Percentiles rank a stretch among this genome's conserved stretches.
Conservation (phyloP, 352 stramenopile genomes). For the Pythium angustatum region DNA sequence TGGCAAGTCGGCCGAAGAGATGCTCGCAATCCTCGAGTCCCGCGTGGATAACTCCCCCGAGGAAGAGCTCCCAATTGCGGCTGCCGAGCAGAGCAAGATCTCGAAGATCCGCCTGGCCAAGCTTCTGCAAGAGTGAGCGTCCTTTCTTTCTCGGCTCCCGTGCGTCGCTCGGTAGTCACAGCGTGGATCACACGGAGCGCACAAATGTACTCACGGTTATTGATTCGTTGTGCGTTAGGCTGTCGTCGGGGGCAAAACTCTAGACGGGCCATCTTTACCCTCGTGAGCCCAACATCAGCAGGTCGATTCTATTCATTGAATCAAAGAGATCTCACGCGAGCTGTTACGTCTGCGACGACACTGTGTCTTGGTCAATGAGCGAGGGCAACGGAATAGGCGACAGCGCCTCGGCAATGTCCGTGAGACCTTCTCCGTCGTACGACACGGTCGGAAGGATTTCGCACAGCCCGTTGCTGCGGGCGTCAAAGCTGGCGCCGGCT, state of each 20-base stretch:
- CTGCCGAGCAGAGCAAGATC: slow-evolving; percentile 77
- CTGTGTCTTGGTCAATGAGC: slow-evolving; percentile 18
- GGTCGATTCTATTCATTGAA: not conserved
- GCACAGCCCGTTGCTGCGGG: slow-evolving; percentile 39
- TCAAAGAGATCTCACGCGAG: no score
- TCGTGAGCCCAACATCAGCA: not conserved
- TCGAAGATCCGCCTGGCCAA: slow-evolving; percentile 71
- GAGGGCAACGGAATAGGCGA: slow-evolving; percentile 50
- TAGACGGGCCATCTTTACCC: not conserved
- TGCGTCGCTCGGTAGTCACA: not conserved
- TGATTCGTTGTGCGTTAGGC: slow-evolving; percentile 2
- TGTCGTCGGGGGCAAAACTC: slow-evolving; percentile 13
- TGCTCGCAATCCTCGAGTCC: slow-evolving; percentile 69
- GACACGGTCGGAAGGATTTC: slow-evolving; percentile 89
- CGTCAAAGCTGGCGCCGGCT: slow-evolving; percentile 45
- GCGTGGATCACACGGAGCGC: not conserved
- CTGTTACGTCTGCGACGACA: not conserved
- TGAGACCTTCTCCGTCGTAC: slow-evolving; percentile 84
- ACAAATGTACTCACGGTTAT: not conserved
- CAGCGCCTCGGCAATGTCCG: slow-evolving; percentile 43
- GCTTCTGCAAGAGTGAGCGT: slow-evolving; percentile 62
- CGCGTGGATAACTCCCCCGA: slow-evolving; percentile 46
- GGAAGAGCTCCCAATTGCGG: slow-evolving; percentile 57
- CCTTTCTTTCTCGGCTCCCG: not conserved
- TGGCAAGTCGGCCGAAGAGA: slow-evolving; percentile 73